Evolutionary conservation across 345 rosid species (phyloP).

Genomic region (Luvunga scandens): DNA sequence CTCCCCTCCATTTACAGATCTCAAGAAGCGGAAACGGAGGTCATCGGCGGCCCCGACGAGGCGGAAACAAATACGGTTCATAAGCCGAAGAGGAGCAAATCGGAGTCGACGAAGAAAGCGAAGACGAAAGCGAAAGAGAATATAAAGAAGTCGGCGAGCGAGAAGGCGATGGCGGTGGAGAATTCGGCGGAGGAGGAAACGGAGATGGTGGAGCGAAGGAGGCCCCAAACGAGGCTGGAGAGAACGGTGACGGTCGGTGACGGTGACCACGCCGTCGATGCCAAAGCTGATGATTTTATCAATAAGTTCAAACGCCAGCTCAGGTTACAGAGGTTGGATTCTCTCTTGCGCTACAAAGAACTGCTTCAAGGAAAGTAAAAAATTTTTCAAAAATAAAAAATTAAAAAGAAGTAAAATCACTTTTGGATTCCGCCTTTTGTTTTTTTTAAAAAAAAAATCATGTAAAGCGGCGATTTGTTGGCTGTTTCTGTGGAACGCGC

Average conservation of each 20-base stretch:
- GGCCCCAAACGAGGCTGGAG: conserved; percentile 17
- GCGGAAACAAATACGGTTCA: conserved; percentile 13
- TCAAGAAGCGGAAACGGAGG: conserved; percentile 19
- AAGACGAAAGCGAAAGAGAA: conserved; percentile 22
- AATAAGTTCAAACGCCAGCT: conserved; percentile 46
- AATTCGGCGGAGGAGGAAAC: conserved; percentile 5
- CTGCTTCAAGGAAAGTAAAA: conserved; percentile 19
- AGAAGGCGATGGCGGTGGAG: conserved; percentile 26
- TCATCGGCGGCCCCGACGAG: not conserved
- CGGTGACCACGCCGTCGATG: conserved; percentile 35
- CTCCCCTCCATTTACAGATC: conserved; percentile 34
- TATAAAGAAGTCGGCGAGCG: conserved; percentile 77
- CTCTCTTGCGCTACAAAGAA: conserved; percentile 39
- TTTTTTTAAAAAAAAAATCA: too few relatives aligned
- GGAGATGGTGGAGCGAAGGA: conserved; percentile 25
- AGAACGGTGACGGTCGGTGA: conserved; percentile 17
- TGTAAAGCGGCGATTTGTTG: not conserved
- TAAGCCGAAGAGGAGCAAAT: conserved; percentile 37
- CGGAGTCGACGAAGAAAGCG: conserved; percentile 29
- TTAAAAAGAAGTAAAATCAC: not conserved
- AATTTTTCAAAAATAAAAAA: not conserved
- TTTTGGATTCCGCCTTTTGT: not conserved
- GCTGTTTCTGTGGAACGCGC: not conserved
- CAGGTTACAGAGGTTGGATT: conserved; percentile 50
- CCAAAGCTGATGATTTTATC: conserved; percentile 57